Evolutionary conservation across 2,329 filamentous ascomycete species (phyloP), one percentile per base, ranked within the genome.

Genomic region (Tolypocladium guangdongense): DNA sequence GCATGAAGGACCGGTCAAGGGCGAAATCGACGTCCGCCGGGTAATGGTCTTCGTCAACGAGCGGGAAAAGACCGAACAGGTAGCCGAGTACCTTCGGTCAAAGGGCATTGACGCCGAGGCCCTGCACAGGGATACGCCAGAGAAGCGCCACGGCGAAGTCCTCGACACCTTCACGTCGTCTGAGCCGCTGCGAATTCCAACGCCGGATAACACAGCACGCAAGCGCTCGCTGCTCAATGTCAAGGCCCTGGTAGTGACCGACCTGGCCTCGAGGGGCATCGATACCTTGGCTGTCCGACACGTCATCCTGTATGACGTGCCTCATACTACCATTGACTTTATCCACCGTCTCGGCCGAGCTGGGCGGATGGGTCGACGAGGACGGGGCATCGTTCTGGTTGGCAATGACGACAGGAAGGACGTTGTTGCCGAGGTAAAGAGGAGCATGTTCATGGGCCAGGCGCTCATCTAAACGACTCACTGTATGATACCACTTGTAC

Each of bases 21-120:
- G 74, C 41, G 74, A 77, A 49, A 72, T 84, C 5, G 83, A 87
- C 55, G 78, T 88, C 27, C 93, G 93, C 67, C 87, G 89, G 57
- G 87, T 99, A 62, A 82, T 97, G 54, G 90, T 97, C 3, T 97
- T 97, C 63, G 92, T 97, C 67, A 97, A 97, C 68, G 90, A 97
- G 75, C 87, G 93, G 37, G 90, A 96, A 65, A 90, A 88, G 65
- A 89, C 92, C 0, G 80, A 87, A 54, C 83, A 91, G 63, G 78
- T 99, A 0, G 85, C 91, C 14, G 73, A 84, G 1, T 99, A 88
- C 66, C 82, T 99, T 0, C 74, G 76, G 14, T 81, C 81, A 50
- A 96, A 96, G 73, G 91, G 91, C 53, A 90, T 99, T 62, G 87
- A 96, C 60, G 91, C 92, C 7, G 76, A 88, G 16, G 88, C 91